Percentiles rank a stretch among this genome's conserved stretches.
Evolutionary conservation across 2,329 filamentous ascomycete species (phyloP).

Genomic region (Fusarium tuaranense): DNA sequence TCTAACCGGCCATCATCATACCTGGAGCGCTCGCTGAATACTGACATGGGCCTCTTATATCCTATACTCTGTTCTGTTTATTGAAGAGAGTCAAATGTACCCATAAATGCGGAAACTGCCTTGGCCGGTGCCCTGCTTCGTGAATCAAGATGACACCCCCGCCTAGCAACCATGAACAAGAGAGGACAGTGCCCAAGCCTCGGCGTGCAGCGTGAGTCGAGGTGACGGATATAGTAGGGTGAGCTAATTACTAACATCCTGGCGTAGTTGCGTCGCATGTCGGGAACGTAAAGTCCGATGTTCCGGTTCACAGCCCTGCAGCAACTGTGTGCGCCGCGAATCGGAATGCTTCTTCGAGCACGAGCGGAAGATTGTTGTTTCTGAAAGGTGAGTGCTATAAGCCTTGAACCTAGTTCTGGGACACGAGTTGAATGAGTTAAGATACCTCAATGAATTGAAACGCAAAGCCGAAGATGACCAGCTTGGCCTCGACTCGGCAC

Average conservation of each 20-base stretch:
- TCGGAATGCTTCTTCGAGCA: constrained; percentile 11
- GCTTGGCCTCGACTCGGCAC: background rate
- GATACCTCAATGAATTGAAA: constrained; percentile 17
- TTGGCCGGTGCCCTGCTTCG: background rate
- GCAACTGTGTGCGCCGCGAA: constrained; percentile 6
- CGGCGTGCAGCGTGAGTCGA: background rate
- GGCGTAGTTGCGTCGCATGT: constrained; percentile 6
- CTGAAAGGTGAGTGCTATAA: background rate
- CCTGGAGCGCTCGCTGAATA: background rate
- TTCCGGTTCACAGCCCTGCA: constrained; percentile 10
- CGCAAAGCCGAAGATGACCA: constrained; percentile 4
- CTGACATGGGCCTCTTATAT: background rate
- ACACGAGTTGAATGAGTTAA: background rate
- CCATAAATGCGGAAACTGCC: background rate
- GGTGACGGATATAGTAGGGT: background rate
- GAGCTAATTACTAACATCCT: background rate
- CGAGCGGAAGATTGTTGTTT: constrained; percentile 9
- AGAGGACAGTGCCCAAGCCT: background rate
- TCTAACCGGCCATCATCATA: background rate
- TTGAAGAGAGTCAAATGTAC: background rate
- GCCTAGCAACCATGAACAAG: background rate
- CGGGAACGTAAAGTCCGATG: constrained; percentile 19
- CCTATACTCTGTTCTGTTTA: background rate
- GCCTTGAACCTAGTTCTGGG: background rate
- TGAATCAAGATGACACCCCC: background rate